Conservation (phyloP, 331 rosid species). For the Acacia pycnantha region DNA sequence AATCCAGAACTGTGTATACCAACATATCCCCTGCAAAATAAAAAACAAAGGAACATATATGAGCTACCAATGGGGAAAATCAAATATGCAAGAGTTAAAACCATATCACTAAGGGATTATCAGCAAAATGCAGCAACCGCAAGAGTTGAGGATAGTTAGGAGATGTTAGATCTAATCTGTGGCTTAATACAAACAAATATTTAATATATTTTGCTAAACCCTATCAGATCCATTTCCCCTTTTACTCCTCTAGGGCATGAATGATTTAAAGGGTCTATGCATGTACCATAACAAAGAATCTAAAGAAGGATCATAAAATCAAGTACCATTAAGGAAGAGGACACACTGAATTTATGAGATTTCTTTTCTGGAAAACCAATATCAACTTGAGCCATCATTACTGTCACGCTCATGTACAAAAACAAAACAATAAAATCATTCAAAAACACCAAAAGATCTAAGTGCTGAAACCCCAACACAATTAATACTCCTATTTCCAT, state of each 20-base stretch:
- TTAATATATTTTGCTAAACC: background rate
- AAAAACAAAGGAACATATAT: too few relatives aligned
- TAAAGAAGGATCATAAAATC: background rate
- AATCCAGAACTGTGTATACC: too few relatives aligned
- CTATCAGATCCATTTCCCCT: background rate
- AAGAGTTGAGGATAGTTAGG: too few relatives aligned
- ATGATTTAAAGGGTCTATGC: background rate
- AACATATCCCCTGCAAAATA: too few relatives aligned
- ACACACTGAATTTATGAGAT: background rate
- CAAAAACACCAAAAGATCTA: background rate
- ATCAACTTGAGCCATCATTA: background rate
- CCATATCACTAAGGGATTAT: too few relatives aligned
- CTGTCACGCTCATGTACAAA: constrained; percentile 9
- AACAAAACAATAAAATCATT: background rate
- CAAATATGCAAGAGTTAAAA: too few relatives aligned
- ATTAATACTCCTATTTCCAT: background rate
- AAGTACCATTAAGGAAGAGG: background rate
- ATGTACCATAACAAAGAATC: background rate
- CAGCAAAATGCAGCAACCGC: too few relatives aligned
- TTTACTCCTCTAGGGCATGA: background rate
- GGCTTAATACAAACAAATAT: background rate
- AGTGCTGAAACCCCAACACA: background rate
- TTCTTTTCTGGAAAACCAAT: background rate
- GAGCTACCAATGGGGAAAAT: too few relatives aligned
- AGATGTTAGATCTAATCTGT: too few relatives aligned